These are phyloP conservation scores for Sapria himalayana DNA, from an alignment of 345 rosid species.

Conservation along the genomic window DNA sequence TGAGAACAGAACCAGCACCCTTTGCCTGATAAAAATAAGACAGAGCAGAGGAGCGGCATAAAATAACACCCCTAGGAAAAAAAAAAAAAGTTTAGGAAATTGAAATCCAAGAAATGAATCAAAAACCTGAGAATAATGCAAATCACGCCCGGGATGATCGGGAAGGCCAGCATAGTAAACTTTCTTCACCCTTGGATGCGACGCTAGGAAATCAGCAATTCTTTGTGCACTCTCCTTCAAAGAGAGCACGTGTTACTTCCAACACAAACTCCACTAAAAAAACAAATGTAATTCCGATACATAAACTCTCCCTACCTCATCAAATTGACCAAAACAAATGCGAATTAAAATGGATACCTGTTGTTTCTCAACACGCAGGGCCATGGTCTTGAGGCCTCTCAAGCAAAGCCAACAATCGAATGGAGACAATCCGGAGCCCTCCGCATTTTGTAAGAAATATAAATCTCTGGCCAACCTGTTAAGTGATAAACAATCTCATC, in stretches of 20 bases:
- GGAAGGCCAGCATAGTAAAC: conserved; percentile 80
- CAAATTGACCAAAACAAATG: too few relatives aligned
- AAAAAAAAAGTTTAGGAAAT: too few relatives aligned
- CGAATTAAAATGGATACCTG: conserved; percentile 68
- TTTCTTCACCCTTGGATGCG: conserved; percentile 69
- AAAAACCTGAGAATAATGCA: conserved; percentile 85
- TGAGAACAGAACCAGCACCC: conserved; percentile 91
- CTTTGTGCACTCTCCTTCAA: conserved; percentile 68
- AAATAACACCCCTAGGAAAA: too few relatives aligned
- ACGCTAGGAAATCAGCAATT: conserved; percentile 62
- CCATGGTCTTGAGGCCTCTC: conserved; percentile 87
- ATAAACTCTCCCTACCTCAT: too few relatives aligned
- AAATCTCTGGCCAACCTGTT: conserved; percentile 58
- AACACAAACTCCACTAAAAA: too few relatives aligned
- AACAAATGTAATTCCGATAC: too few relatives aligned
- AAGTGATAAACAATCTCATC: conserved; percentile 5
- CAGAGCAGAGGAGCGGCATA: too few relatives aligned
- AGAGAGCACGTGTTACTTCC: conserved; percentile 1
- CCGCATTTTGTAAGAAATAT: conserved; percentile 88
- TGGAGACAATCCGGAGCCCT: conserved; percentile 90
- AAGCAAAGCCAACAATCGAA: conserved; percentile 94
- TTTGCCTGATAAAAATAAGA: conserved; percentile 34
- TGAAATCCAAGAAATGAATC: too few relatives aligned
- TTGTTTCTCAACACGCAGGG: conserved; percentile 76
- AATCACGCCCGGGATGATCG: conserved; percentile 57